Base-by-base conservation (phyloP, 805 yeast species). In the Debaryomyces castellii region DNA sequence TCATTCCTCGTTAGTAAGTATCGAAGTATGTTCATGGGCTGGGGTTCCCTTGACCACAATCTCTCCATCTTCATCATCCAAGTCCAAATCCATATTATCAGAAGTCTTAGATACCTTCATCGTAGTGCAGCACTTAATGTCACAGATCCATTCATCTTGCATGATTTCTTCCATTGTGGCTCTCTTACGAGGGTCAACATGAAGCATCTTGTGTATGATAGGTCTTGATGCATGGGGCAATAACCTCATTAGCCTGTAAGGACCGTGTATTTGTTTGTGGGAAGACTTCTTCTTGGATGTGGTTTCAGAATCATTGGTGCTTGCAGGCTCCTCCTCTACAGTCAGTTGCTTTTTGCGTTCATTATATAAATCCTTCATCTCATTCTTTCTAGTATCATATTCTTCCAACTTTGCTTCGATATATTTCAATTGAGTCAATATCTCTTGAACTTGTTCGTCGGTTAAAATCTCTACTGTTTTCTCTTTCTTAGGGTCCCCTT, bases 171-270 rank as follows among this genome's bases (percentile, higher is more conserved):
- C 77, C 58, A 87, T 66, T 1, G 87, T 77, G 1, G 90, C 88
- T 57, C 95, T 76, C 47, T 75, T 69, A 1, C 47, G 46, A 9
- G 86, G 83, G 51, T 86, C 88, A 12, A 85, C 71, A 42, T 74
- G 74, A 22, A 87, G 65, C 82, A 87, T 85, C 47, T 67, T 74
- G 20, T 86, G 82, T 24, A 87, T 72, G 9, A 87, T 71, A 10
- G 92, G 94, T 63, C 96, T 77, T 12, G 94, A 72, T 6, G 92
- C 90, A 62, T 87, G 96, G 4, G 96, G 96, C 30, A 87, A 66
- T 41, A 87, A 68, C 66, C 96, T 78, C 84, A 87, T 80, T 52
- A 87, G 69, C 60, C 96, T 73, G 66, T 87, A 87, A 9, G 94
- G 92, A 5, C 96, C 96, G 57, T 86, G 90, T 20, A 86, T 81